phyloP scores from a whole-genome alignment of 345 rosid species.

The Hypericum perforatum region DNA sequence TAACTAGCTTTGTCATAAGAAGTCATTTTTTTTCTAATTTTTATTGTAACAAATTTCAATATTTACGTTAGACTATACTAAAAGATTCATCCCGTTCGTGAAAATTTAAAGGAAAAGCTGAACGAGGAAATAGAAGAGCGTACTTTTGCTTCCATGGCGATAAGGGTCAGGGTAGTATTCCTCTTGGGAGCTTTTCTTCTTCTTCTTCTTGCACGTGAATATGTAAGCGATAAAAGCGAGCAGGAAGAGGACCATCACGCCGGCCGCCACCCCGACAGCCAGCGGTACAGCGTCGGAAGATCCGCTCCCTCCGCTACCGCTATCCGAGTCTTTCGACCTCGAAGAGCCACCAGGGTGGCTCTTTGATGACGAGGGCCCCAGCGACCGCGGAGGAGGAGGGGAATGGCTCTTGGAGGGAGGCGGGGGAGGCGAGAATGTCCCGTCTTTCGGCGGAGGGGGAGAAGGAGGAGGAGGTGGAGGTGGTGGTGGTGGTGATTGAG shows the following conservation, averaged over 20 bases:
- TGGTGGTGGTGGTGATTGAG: slow-evolving; percentile 10
- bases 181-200: slow-evolving; percentile 22
- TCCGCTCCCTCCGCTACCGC: background rate
- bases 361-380: slow-evolving; percentile 14
- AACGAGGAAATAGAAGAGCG: no score
- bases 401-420: slow-evolving; percentile 19
- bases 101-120: background rate
- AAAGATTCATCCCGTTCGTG: background rate
- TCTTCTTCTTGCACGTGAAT: slow-evolving; percentile 39
- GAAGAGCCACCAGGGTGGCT: slow-evolving; percentile 4
- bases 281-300: slow-evolving; percentile 3
- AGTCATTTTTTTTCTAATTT: no score
- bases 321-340: background rate
- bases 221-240: slow-evolving; percentile 27
- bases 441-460: background rate
- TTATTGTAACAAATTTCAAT: no score
- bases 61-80: background rate
- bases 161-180: slow-evolving; percentile 26
- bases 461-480: slow-evolving; percentile 15
- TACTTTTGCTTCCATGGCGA: slow-evolving; percentile 9
- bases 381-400: slow-evolving; percentile 22
- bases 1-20: no score
- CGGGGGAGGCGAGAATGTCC: slow-evolving; percentile 26
- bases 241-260: slow-evolving; percentile 30
- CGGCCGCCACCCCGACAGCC: slow-evolving; percentile 30